Base-by-base conservation (phyloP, 78 protist species). In the Dictyostelium capitatum region DNA sequence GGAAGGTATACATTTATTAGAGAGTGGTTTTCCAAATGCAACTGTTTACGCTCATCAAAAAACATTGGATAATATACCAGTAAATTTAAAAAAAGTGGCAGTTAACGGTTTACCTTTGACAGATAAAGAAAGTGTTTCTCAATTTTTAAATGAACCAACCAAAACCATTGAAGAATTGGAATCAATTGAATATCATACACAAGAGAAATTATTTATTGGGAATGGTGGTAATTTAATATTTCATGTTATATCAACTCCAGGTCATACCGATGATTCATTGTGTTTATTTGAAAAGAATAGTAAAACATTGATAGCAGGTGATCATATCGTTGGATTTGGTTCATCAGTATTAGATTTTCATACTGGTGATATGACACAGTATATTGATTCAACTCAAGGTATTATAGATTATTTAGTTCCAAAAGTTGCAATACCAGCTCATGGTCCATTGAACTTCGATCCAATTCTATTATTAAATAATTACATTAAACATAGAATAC, bases 361-460 rank as follows among this genome's bases (percentile, higher is more conserved):
- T 6, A 77, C 23, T 4, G 91, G 91, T 43, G 72, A 77, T 51
- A 87, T 87, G 93, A 69, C 25, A 10, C 32, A 87, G 19, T 87
- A 87, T 43, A 7, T 87, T 0, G 59, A 87, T 30, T n/a, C 65
- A 1, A 74, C 93, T 30, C 83, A 56, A 25, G 64, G 59, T 7
- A 75, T 87, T 48, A 87, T 87, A 12, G 78, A 87, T 53, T 30
- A 32, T 30, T 69, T 87, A 23, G 5, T 67, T 48, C 93, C 84
- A 43, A 37, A n/a, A 64, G 67, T 87, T 51, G 93, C 93, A n/a
- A 32, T 87, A 11, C 93, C 93, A 8, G 93, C 93, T 12, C 93
- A 87, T 64, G 93, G 93, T 11, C 93, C 93, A 0, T 11, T 77
- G 5, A 43, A 54, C n/a, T 87, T 59, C 30, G 65, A 56, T 14